phyloP scores from a whole-genome alignment of 2,329 filamentous ascomycete genomes.

The Ophiosphaerella korrae region DNA sequence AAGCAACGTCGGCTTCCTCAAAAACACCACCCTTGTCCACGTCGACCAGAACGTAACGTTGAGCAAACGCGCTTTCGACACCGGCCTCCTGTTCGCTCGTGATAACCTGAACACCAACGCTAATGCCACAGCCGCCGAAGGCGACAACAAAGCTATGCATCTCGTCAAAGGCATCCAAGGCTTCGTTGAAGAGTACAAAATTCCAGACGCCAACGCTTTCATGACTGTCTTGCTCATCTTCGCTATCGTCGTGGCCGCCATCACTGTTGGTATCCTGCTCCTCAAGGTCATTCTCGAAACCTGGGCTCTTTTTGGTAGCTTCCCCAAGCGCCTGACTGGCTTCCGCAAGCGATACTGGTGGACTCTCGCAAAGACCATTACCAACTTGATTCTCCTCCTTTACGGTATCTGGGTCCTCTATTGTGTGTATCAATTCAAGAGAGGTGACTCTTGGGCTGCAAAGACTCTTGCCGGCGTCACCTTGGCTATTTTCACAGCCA shows the following conservation, averaged over 20 bases:
- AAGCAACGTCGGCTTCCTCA: slow-evolving; percentile 76
- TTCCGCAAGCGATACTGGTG: slow-evolving; percentile 98
- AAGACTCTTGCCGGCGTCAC: slow-evolving; percentile 83
- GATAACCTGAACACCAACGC: slow-evolving; percentile 47
- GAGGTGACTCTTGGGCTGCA: slow-evolving; percentile 92
- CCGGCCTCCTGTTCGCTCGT: slow-evolving; percentile 59
- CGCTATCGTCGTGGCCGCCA: slow-evolving; percentile 81
- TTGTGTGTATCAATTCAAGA: slow-evolving; percentile 93
- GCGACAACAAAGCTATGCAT: slow-evolving; percentile 55
- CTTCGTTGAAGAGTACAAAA: slow-evolving; percentile 80
- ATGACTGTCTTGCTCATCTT: slow-evolving; percentile 93
- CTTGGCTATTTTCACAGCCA: slow-evolving; percentile 75
- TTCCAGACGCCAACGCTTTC: slow-evolving; percentile 89
- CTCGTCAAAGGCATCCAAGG: slow-evolving; percentile 77
- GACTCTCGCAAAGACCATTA: slow-evolving; percentile 85
- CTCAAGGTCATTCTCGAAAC: slow-evolving; percentile 89
- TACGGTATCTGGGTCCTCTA: slow-evolving; percentile 97
- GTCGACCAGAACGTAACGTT: slow-evolving; percentile 62
- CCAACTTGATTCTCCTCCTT: slow-evolving; percentile 84
- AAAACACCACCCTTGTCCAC: slow-evolving; percentile 77
- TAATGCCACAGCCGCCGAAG: slow-evolving; percentile 46
- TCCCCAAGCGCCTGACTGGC: slow-evolving; percentile 76
- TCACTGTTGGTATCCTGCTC: slow-evolving; percentile 84
- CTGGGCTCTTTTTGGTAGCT: slow-evolving; percentile 87
- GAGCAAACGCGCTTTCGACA: slow-evolving; percentile 58